Evolutionary conservation across 2,329 filamentous ascomycete species (phyloP).

Genomic region (Alternaria sp.): DNA sequence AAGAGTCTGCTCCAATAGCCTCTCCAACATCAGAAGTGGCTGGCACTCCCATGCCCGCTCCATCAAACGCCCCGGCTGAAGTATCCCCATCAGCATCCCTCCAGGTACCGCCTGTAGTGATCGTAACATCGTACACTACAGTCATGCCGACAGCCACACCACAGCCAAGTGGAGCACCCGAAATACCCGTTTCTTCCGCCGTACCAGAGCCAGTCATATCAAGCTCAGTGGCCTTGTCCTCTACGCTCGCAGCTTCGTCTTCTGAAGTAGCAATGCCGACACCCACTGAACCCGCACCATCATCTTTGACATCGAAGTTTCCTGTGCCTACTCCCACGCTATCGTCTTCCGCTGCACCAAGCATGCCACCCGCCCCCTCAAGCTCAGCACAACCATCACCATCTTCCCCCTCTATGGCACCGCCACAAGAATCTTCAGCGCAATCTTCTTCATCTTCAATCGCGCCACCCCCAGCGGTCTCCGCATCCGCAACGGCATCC

Average conservation of each 20-base stretch:
- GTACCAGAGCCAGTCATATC: not conserved
- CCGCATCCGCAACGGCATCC: not conserved
- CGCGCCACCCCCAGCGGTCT: not conserved
- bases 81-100: constrained; percentile 20
- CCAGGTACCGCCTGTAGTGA: constrained; percentile 35
- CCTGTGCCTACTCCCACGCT: not conserved
- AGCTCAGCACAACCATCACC: constrained; percentile 4
- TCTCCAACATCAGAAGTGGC: not conserved
- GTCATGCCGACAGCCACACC: constrained; percentile 16
- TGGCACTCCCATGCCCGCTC: not conserved
- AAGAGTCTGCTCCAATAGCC: not conserved
- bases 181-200: constrained; percentile 2
- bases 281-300: not conserved
- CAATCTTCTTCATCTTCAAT: not conserved
- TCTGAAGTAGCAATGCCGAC: not conserved
- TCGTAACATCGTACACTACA: constrained; percentile 42
- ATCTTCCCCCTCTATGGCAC: not conserved
- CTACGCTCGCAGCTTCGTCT: not conserved
- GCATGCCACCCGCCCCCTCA: not conserved
- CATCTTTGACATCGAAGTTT: not conserved
- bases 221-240: not conserved
- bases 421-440: not conserved
- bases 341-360: not conserved
- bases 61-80: constrained; percentile 12
- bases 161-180: constrained; percentile 4